Evolutionary conservation across 2,329 filamentous ascomycete genomes (phyloP).

Genomic region (Botrytis cinerea): DNA sequence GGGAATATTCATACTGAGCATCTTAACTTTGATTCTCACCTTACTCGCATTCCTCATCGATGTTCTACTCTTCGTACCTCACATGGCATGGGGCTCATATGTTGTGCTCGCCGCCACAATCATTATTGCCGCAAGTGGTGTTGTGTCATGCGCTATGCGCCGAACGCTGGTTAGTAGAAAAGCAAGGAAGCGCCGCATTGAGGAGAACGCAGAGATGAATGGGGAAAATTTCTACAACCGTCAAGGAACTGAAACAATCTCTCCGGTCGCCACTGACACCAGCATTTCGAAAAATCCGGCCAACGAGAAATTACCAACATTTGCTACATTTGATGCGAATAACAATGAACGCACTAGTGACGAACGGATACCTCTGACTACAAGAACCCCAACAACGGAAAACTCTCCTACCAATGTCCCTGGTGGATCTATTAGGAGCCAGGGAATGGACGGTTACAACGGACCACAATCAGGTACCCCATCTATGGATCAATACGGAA

Average conservation of each 20-base stretch:
- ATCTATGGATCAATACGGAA: constrained; percentile 65
- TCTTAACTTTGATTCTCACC: constrained; percentile 80
- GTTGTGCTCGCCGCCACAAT: constrained; percentile 88
- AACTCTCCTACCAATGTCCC: constrained; percentile 47
- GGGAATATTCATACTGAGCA: constrained; percentile 78
- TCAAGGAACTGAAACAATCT: constrained; percentile 45
- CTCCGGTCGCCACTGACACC: constrained; percentile 51
- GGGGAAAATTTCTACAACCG: constrained; percentile 87
- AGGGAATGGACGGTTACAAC: constrained; percentile 31
- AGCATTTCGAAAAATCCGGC: constrained; percentile 58
- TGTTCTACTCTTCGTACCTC: constrained; percentile 90
- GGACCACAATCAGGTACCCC: constrained; percentile 36
- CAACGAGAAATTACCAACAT: constrained; percentile 53
- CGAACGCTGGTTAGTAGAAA: constrained; percentile 88
- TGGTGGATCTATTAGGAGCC: constrained; percentile 32
- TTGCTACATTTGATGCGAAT: constrained; percentile 62
- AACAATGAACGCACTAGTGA: constrained; percentile 63
- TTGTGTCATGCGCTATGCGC: constrained; percentile 94
- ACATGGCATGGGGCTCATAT: constrained; percentile 92
- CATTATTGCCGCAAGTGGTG: constrained; percentile 74
- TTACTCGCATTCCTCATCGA: constrained; percentile 90
- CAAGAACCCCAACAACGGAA: constrained; percentile 57
- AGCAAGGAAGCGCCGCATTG: constrained; percentile 88
- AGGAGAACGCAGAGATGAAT: constrained; percentile 95
- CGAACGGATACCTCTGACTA: constrained; percentile 70